Percentiles rank a stretch among this genome's conserved stretches.
Conservation (phyloP, 2,329 filamentous ascomycete genomes). For the Colletotrichum spaethianum region DNA sequence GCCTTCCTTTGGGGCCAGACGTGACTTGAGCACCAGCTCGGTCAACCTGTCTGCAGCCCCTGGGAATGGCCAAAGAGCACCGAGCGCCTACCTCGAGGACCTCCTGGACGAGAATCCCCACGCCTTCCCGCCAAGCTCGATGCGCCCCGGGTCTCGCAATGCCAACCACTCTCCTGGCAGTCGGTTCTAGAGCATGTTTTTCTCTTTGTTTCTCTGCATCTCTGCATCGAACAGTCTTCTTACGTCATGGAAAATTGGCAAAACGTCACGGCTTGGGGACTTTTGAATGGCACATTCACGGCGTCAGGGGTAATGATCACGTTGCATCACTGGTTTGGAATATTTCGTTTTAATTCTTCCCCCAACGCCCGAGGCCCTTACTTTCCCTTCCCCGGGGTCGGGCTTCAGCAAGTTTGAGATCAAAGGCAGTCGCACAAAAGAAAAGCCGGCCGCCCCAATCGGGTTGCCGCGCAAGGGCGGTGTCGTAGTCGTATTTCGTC, state of each 20-base stretch:
- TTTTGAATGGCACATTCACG: slow-evolving; percentile 27
- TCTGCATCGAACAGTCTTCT: slow-evolving; percentile 2
- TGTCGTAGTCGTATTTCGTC: slow-evolving; percentile 24
- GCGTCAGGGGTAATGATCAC: slow-evolving; percentile 36
- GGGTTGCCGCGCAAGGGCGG: slow-evolving; percentile 18
- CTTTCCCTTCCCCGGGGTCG: not conserved
- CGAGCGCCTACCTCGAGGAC: slow-evolving; percentile 92
- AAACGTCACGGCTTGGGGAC: slow-evolving; percentile 28
- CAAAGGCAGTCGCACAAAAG: slow-evolving; percentile 9
- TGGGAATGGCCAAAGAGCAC: slow-evolving; percentile 79
- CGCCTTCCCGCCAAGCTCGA: slow-evolving; percentile 61
- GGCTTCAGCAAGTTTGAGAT: slow-evolving; percentile 16
- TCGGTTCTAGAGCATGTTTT: slow-evolving; percentile 9
- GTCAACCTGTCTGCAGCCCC: slow-evolving; percentile 71
- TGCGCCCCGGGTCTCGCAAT: slow-evolving; percentile 47
- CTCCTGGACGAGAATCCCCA: slow-evolving; percentile 82
- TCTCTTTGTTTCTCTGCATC: not conserved
- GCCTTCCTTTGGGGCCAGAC: slow-evolving; percentile 66
- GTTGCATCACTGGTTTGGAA: slow-evolving; percentile 30
- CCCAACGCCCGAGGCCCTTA: not conserved
- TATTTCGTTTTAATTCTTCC: slow-evolving; percentile 31
- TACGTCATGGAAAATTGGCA: slow-evolving; percentile 32
- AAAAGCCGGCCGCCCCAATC: slow-evolving; percentile 9
- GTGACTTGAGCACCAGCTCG: slow-evolving; percentile 74
- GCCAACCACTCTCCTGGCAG: slow-evolving; percentile 26